Evolutionary conservation across 306 rosid genomes (phyloP).

Genomic region (Inga oerstediana): DNA sequence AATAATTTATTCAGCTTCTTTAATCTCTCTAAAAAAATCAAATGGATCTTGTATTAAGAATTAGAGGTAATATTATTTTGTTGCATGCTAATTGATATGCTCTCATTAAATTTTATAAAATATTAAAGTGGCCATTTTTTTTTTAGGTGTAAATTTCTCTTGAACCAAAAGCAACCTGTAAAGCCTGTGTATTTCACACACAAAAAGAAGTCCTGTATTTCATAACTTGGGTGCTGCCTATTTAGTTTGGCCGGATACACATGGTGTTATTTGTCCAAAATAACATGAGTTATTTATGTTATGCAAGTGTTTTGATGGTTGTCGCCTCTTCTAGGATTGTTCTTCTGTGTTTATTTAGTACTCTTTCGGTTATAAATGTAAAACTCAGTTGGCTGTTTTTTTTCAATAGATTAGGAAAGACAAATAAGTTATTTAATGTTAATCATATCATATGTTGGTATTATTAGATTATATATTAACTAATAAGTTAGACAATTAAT

Average conservation of each 20-base stretch:
- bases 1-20: too few relatives aligned
- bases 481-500: too few relatives aligned
- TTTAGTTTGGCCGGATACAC: neutral
- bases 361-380: too few relatives aligned
- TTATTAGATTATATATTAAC: too few relatives aligned
- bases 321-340: neutral
- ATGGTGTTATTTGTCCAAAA: neutral
- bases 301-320: neutral
- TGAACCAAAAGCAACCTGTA: neutral
- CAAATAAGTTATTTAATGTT: too few relatives aligned
- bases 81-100: neutral
- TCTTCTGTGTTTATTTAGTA: neutral
- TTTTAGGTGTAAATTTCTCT: neutral
- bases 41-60: too few relatives aligned
- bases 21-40: too few relatives aligned
- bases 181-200: neutral
- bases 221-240: neutral
- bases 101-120: neutral
- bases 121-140: neutral
- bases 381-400: too few relatives aligned
- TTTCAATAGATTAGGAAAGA: fast-evolving
- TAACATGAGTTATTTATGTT: neutral
- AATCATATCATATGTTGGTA: too few relatives aligned
- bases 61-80: neutral
- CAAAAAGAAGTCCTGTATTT: neutral